A percentile compares a stretch with the other conserved stretches of the same genome.
Evolutionary conservation across 768 basidiomycete species (phyloP).

Genomic region (Leucocoprinus birnbaumii): DNA sequence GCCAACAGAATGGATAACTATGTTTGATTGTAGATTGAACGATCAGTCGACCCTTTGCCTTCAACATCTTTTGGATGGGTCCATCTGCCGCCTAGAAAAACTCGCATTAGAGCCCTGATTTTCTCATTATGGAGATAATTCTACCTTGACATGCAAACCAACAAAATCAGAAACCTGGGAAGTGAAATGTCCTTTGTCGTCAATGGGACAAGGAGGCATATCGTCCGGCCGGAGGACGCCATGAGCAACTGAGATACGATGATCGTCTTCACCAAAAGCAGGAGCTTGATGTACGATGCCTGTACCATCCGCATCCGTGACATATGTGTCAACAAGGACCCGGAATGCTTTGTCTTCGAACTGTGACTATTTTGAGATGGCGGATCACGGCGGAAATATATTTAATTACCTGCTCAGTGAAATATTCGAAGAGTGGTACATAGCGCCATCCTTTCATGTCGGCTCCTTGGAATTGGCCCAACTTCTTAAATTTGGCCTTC

Average conservation of each 20-base stretch:
- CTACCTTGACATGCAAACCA: slow-evolving; percentile 87
- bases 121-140: slow-evolving; percentile 12
- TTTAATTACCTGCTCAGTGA: slow-evolving; percentile 76
- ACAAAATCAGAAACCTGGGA: slow-evolving; percentile 86
- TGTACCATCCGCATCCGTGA: slow-evolving; percentile 90
- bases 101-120: not conserved
- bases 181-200: slow-evolving; percentile 87
- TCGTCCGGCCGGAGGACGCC: slow-evolving; percentile 84
- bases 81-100: slow-evolving; percentile 79
- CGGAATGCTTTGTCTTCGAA: slow-evolving; percentile 90
- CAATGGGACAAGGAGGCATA: slow-evolving; percentile 94
- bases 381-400: not conserved
- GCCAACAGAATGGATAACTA: slow-evolving; percentile 97
- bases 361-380: slow-evolving; percentile 36
- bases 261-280: slow-evolving; percentile 98
- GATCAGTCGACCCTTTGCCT: slow-evolving; percentile 83
- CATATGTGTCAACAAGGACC: slow-evolving; percentile 89
- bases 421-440: slow-evolving; percentile 93
- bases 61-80: slow-evolving; percentile 87
- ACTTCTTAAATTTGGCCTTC: slow-evolving; percentile 92
- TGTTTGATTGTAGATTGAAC: slow-evolving; percentile 86
- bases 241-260: slow-evolving; percentile 84
- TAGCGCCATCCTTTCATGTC: slow-evolving; percentile 98
- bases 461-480: slow-evolving; percentile 82
- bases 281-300: slow-evolving; percentile 99